These are phyloP conservation scores for Fomitopsis schrenkii DNA, from an alignment of 1,284 basidiomycete species.

Conservation along the genomic window DNA sequence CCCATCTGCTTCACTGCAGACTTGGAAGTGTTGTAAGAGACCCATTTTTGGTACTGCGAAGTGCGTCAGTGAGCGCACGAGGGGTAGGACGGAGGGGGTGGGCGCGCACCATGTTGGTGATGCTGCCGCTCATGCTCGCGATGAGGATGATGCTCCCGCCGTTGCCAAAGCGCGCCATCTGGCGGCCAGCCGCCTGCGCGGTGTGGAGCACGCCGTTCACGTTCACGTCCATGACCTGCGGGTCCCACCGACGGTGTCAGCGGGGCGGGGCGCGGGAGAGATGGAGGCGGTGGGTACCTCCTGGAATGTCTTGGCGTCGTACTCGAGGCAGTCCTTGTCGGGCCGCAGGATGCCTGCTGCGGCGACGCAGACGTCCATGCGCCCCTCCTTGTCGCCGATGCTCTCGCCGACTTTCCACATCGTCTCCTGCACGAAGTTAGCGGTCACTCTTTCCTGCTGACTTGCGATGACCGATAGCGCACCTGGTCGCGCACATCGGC, in stretches of 20 bases:
- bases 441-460: constrained; percentile 29
- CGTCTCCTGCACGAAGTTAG: constrained; percentile 14
- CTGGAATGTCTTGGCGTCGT: constrained; percentile 66
- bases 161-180: constrained; percentile 69
- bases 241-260: not conserved
- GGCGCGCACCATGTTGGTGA: constrained; percentile 68
- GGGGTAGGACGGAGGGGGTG: not conserved
- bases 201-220: constrained; percentile 74
- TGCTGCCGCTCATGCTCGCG: constrained; percentile 84
- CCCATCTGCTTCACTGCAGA: constrained; percentile 81
- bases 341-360: constrained; percentile 58
- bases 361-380: constrained; percentile 73
- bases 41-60: constrained; percentile 64
- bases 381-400: constrained; percentile 59
- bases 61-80: not conserved
- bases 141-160: constrained; percentile 80
- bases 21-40: constrained; percentile 82
- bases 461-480: constrained; percentile 45
- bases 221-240: constrained; percentile 71
- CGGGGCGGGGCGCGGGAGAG: not conserved
- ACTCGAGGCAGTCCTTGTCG: constrained; percentile 63
- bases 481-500: constrained; percentile 64
- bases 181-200: constrained; percentile 74
- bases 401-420: constrained; percentile 53
- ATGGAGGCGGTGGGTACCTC: constrained; percentile 36